Conservation (phyloP, 2,329 filamentous ascomycete species). For the Penicillium sp. region DNA sequence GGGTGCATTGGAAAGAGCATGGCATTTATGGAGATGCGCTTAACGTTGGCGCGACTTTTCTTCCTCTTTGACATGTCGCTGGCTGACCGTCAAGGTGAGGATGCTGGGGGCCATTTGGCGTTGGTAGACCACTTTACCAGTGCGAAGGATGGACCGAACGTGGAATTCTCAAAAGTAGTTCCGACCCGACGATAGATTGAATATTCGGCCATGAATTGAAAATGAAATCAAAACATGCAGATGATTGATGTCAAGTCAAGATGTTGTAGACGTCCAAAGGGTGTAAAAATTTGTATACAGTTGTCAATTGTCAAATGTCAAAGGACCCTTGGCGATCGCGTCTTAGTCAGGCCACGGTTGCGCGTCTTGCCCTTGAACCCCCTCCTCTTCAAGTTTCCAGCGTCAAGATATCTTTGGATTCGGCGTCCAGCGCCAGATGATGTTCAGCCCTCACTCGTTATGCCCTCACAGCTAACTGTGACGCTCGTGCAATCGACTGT, state of each 20-base stretch:
- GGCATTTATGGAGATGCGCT: slow-evolving; percentile 44
- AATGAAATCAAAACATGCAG: background rate
- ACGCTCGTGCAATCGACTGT: slow-evolving; percentile 39
- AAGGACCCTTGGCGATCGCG: background rate
- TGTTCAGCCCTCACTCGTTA: slow-evolving; percentile 4
- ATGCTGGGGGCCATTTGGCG: slow-evolving; percentile 34
- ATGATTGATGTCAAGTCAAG: no score
- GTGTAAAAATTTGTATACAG: no score
- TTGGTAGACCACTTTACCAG: slow-evolving; percentile 41
- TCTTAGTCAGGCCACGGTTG: slow-evolving; percentile 24
- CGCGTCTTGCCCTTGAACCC: slow-evolving; percentile 15
- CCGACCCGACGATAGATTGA: background rate
- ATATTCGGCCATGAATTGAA: background rate
- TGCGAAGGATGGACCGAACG: slow-evolving; percentile 38
- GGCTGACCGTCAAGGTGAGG: slow-evolving; percentile 35
- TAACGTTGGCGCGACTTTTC: slow-evolving; percentile 39
- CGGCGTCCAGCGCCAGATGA: background rate
- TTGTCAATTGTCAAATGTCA: background rate
- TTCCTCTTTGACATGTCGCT: slow-evolving; percentile 41
- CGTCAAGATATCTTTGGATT: no score
- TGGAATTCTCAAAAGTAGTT: slow-evolving; percentile 24
- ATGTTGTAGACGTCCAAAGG: no score
- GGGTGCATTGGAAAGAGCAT: slow-evolving; percentile 45
- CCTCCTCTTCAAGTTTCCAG: background rate
- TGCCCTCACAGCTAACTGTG: slow-evolving; percentile 32